Base-by-base conservation (phyloP, 495 filamentous ascomycete species). In the Cenococcum geophilum region DNA sequence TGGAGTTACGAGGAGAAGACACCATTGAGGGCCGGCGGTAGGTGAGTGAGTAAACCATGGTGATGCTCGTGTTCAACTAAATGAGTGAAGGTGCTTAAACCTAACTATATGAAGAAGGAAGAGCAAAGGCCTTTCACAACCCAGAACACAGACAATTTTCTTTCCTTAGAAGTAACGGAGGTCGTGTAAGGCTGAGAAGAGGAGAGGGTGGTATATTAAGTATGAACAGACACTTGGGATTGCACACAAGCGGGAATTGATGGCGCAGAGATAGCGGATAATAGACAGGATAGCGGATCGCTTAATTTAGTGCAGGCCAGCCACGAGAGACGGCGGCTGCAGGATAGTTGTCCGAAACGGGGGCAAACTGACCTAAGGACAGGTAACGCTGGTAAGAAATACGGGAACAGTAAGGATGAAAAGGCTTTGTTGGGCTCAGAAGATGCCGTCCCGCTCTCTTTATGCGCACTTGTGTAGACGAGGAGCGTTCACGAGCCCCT, bases 21-120 rank as follows among this genome's bases (percentile, higher is more conserved):
- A 74, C 66, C 47, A 65, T 61, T 5, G 74, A 63, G 16, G 79
- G 79, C 35, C 79, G 77, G 56, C 77, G 75, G 61, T 82, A 82
- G 40, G 58, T 61, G 48, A 82, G 62, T 5, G 73, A 71, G 65
- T 80, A 81, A 23, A 81, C 80, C 80, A 82, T 82, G 12, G 40
- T 72, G 63, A 42, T 21, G 40, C 9, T 0, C 22, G 21, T 8
- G 21, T 20, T 12, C 3, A 8, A 32, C 21, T 2, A 16, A 52
- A 52, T 20, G 49, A 52, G 49, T 52, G 49, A n/a, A 22, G 25
- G 8, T 23, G 11, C 1, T 10, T 6, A 49, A 14, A 18, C 8
- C 45, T 1, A 22, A 20, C 45, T 49, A 18, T 12, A 16, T 14
- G 18, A 16, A 16, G 18, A 25, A 25, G 49, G 10, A 32, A 52